Evolutionary conservation across 108 stramenopile species (phyloP), one percentile per base, ranked within the genome.

Genomic region (Nannochloropsis gaditana): DNA sequence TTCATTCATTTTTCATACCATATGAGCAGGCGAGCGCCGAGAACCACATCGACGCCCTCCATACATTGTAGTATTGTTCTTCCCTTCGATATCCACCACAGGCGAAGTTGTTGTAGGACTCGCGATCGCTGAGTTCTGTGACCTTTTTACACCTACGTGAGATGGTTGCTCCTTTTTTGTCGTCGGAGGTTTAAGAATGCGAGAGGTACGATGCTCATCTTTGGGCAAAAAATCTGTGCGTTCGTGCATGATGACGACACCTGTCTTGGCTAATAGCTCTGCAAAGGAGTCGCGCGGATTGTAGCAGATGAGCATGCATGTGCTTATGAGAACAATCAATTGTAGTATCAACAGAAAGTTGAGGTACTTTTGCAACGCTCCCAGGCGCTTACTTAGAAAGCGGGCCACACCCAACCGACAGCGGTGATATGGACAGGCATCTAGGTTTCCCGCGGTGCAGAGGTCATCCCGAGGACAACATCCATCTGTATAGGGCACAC

Each of bases 271-370:
- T 10, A 86, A 79, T 43, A 83, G 82, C 44, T 86, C 83, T 41
- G 82, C 86, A 0, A 59, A 44, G 31, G 21, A 83, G 79, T 86
- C 86, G 41, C 79, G 44, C 43, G 86, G 86, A 82, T 86, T 86
- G 86, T 86, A 86, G 83, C 86, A 86, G 83, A 86, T 83, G 50
- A 86, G 83, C 11, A 86, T 82, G 86, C 86, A 86, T 1, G 83
- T 83, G 43, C 82, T 73, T 9, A 86, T 41, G 9, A 86, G 82
- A 21, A 83, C 44, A 5, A 83, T 8, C 5, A 59, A 45, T 44
- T 83, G 80, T 10, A 86, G 41, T 21, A 83, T 44, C 15, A 83
- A 73, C 2, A 79, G 73, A 44, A 86, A 59, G 42, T 50, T 83
- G 21, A 45, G 42, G 83, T 86, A 86, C 17, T 80, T 79, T 45